A percentile compares a stretch with the other conserved stretches of the same genome.
Evolutionary conservation across 228 moss, liverwort and hornwort species (phyloP).

Genomic region (Sphagnum magellanicum): DNA sequence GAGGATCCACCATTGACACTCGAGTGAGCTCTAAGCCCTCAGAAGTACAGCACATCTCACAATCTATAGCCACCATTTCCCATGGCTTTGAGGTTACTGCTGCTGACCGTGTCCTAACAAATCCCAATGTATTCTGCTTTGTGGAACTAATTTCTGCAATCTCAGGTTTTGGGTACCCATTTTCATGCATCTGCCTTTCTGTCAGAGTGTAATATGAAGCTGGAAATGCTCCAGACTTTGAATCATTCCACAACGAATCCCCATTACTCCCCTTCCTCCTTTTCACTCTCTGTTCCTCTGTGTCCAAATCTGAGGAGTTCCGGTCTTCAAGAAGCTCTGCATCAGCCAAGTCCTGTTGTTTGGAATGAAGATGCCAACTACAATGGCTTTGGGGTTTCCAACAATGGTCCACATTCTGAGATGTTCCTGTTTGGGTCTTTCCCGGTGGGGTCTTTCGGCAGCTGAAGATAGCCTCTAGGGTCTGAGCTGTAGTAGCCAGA

Average conservation of each 20-base stretch:
- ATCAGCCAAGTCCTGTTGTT: background rate
- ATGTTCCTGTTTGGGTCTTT: background rate
- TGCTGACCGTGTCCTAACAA: slow-evolving; percentile 48
- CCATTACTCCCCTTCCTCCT: background rate
- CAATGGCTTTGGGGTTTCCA: too few species aligned
- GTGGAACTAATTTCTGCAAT: slow-evolving; percentile 18
- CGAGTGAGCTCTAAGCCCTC: slow-evolving; percentile 80
- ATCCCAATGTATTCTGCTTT: slow-evolving; percentile 34
- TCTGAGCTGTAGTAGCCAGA: slow-evolving; percentile 42
- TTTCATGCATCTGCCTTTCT: slow-evolving; percentile 60
- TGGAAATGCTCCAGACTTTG: slow-evolving; percentile 17
- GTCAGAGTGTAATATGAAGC: slow-evolving; percentile 57
- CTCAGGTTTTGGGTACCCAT: slow-evolving; percentile 58
- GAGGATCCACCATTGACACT: slow-evolving; percentile 55
- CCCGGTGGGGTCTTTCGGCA: slow-evolving; percentile 15
- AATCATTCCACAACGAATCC: background rate
- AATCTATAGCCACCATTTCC: slow-evolving; percentile 81
- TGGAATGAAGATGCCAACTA: background rate
- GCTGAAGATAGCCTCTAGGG: slow-evolving; percentile 64
- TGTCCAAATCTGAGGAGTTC: too few species aligned
- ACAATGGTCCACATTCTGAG: background rate
- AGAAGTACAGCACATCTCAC: slow-evolving; percentile 88
- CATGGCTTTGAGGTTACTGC: slow-evolving; percentile 21
- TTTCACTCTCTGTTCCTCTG: background rate
- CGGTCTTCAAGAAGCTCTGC: slow-evolving; percentile 4